Evolutionary conservation across 441 rosid genomes (phyloP).

Genomic region (Breynia disticha): DNA sequence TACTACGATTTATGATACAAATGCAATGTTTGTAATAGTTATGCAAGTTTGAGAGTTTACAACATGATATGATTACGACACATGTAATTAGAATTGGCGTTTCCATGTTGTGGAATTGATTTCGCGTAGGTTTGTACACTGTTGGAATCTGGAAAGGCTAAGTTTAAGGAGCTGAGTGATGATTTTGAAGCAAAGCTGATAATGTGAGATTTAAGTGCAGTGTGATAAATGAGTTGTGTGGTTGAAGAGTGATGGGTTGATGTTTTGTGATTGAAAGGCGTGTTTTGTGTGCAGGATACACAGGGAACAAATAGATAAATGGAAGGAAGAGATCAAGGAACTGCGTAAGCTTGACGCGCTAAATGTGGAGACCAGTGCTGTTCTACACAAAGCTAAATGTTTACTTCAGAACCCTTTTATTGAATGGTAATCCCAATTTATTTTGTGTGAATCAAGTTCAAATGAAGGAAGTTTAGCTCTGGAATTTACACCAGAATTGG

Average conservation of each 20-base stretch:
- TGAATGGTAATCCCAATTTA: constrained; percentile 27
- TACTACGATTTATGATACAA: too few species aligned
- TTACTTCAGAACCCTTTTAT: constrained; percentile 46
- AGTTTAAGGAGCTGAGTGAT: constrained; percentile 64
- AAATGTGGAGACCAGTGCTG: constrained; percentile 54
- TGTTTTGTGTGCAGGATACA: constrained; percentile 50
- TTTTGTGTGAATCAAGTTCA: neutral
- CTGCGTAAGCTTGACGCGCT: constrained; percentile 58
- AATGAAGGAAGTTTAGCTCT: too few species aligned
- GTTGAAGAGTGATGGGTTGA: neutral
- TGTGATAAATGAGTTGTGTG: neutral
- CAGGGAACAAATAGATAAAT: constrained; percentile 70
- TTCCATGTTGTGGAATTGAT: neutral
- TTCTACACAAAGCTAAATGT: constrained; percentile 50
- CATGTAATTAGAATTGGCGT: too few species aligned
- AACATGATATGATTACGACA: too few species aligned
- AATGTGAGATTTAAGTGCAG: constrained; percentile 30
- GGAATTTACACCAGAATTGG: too few species aligned
- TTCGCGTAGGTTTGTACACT: constrained; percentile 56
- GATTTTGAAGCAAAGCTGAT: constrained; percentile 68
- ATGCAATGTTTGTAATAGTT: too few species aligned
- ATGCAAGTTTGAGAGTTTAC: too few species aligned
- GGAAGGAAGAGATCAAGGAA: constrained; percentile 86
- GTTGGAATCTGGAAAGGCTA: constrained; percentile 61
- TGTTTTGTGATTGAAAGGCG: neutral